Percentiles rank a stretch among this genome's conserved stretches.
Evolutionary conservation across 192 early-diverging fungal species (phyloP).

Genomic region (Coemansia pectinata): DNA sequence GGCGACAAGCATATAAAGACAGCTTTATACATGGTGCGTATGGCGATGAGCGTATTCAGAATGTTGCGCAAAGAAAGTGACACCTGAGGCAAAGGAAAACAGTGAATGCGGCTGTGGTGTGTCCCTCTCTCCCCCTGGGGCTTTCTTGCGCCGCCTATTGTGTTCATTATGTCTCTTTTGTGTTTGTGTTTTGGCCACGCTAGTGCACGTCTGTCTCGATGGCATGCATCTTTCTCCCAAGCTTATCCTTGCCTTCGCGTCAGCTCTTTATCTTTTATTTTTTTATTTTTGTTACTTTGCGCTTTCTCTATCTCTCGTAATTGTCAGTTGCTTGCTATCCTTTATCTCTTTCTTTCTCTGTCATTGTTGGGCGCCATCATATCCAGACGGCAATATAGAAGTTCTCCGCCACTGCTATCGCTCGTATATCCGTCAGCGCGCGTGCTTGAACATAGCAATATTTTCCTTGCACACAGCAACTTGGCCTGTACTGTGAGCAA

Average conservation of each 20-base stretch:
- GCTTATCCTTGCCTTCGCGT: not conserved
- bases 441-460: not conserved
- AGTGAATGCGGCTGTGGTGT: not conserved
- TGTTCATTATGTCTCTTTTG: constrained; percentile 1
- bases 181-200: constrained; percentile 8
- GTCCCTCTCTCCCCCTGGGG: not conserved
- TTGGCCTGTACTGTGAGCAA: not conserved
- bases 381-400: not conserved
- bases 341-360: not conserved
- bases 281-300: not conserved
- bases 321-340: not conserved
- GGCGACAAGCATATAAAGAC: not conserved
- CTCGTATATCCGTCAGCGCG: not conserved
- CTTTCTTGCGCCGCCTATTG: constrained; percentile 7
- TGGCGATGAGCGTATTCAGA: constrained; percentile 7
- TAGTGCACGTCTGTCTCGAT: not conserved
- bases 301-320: not conserved
- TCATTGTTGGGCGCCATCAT: not conserved
- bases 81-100: constrained; percentile 7
- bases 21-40: not conserved
- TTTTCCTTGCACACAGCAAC: not conserved
- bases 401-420: not conserved
- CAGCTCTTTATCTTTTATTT: not conserved
- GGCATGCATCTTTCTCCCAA: not conserved
- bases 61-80: constrained; percentile 5